Evolutionary conservation across 208 protist genomes (phyloP).

Genomic region (Entamoeba dispar): DNA sequence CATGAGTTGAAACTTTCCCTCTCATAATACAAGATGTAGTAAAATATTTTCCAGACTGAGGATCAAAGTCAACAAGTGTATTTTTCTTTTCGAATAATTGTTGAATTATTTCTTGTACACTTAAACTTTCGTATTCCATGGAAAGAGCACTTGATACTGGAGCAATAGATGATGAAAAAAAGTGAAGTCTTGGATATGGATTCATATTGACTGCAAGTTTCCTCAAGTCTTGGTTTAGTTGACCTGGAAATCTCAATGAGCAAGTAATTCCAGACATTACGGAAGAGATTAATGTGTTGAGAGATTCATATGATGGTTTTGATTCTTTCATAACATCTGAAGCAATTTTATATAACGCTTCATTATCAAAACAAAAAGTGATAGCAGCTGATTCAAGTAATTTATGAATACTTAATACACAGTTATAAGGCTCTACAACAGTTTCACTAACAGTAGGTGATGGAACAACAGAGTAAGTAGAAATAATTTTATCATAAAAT

Average conservation of each 20-base stretch:
- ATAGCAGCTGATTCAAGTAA: conserved; percentile 4
- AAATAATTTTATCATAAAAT: conserved; percentile 88
- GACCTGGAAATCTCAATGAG: conserved; percentile 49
- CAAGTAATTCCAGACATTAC: conserved; percentile 53
- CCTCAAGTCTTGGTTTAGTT: conserved; percentile 51
- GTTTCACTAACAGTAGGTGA: conserved; percentile 65
- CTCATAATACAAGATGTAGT: conserved; percentile 60
- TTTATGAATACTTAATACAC: background rate
- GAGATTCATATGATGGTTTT: conserved; percentile 44
- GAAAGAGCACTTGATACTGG: conserved; percentile 33
- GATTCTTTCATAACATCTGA: conserved; percentile 44
- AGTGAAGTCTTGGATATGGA: conserved; percentile 54
- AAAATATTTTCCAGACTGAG: conserved; percentile 42
- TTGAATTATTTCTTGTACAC: conserved; percentile 46
- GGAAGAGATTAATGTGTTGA: conserved; percentile 47
- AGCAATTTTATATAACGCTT: conserved; percentile 52
- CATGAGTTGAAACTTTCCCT: conserved; percentile 51
- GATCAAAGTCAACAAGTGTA: conserved; percentile 51
- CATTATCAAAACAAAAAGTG: conserved; percentile 46
- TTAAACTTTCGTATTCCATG: conserved; percentile 35
- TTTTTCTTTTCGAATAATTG: conserved; percentile 53
- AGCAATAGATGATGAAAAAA: conserved; percentile 50
- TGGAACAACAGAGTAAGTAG: conserved; percentile 87
- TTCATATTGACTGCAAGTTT: conserved; percentile 43
- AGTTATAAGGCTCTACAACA: conserved; percentile 27